phyloP scores from a whole-genome alignment of 371 early-diverging fungal species.

The Mortierella sp. region DNA sequence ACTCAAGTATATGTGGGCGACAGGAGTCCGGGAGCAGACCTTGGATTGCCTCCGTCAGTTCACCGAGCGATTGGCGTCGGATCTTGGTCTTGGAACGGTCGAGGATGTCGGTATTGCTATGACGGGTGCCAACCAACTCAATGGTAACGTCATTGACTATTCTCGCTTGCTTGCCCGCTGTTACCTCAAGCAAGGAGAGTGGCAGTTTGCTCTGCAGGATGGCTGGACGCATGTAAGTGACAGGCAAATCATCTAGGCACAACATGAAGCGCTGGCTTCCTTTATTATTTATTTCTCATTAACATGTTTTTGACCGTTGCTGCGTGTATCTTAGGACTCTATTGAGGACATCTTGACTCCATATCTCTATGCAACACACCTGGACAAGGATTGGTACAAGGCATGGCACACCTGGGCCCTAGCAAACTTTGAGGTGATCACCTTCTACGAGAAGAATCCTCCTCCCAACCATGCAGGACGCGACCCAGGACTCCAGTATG shows the following conservation, averaged over 20 bases:
- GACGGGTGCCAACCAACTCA: slow-evolving; percentile 65
- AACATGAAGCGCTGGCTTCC: not conserved
- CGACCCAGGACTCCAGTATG: slow-evolving; percentile 59
- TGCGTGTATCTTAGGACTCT: slow-evolving; percentile 58
- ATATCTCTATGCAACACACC: slow-evolving; percentile 90
- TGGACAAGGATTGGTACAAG: slow-evolving; percentile 97
- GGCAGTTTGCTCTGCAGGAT: slow-evolving; percentile 88
- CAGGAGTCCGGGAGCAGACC: slow-evolving; percentile 71
- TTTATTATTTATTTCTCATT: not conserved
- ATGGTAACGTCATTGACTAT: slow-evolving; percentile 67
- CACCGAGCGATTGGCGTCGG: slow-evolving; percentile 70
- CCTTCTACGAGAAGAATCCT: slow-evolving; percentile 73
- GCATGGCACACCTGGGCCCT: slow-evolving; percentile 99
- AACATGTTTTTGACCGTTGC: not conserved
- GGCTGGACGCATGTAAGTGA: slow-evolving; percentile 72
- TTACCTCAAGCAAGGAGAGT: slow-evolving; percentile 94
- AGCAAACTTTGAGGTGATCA: slow-evolving; percentile 93
- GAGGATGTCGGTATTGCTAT: slow-evolving; percentile 72
- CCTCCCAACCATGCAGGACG: slow-evolving; percentile 44
- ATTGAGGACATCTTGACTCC: slow-evolving; percentile 88
- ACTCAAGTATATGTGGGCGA: slow-evolving; percentile 95
- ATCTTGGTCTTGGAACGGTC: slow-evolving; percentile 62
- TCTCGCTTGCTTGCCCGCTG: slow-evolving; percentile 87
- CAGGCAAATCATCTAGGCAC: not conserved
- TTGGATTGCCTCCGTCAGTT: slow-evolving; percentile 75